These are phyloP conservation scores for Coriaria nepalensis DNA, from an alignment of 306 rosid genomes.

Conservation along the genomic window DNA sequence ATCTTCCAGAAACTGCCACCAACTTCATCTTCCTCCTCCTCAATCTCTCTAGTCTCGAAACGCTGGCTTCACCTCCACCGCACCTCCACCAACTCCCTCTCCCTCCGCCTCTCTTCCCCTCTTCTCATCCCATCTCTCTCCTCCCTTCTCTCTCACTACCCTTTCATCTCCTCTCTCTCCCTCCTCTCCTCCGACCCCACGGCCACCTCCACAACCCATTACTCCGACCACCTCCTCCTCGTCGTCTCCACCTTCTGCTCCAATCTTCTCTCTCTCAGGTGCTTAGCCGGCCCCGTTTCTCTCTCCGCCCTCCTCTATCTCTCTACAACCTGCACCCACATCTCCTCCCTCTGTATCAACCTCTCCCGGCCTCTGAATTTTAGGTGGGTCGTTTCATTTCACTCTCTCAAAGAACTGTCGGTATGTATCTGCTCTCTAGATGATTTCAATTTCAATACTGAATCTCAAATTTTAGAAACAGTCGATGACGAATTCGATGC, in stretches of 20 bases:
- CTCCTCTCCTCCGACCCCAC: slow-evolving; percentile 22
- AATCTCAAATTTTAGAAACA: slow-evolving; percentile 16
- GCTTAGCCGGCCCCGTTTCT: slow-evolving; percentile 41
- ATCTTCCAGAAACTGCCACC: slow-evolving; percentile 52
- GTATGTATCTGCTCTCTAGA: slow-evolving; percentile 19
- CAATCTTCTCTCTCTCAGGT: slow-evolving; percentile 34
- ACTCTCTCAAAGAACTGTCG: slow-evolving; percentile 37
- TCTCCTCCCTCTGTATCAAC: slow-evolving; percentile 41
- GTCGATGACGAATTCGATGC: slow-evolving; percentile 14
- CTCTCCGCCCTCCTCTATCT: slow-evolving; percentile 47
- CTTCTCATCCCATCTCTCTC: slow-evolving; percentile 25
- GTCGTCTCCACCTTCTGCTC: slow-evolving; percentile 25
- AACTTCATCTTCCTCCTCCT: slow-evolving; percentile 26
- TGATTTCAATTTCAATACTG: slow-evolving; percentile 8
- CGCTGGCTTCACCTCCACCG: slow-evolving; percentile 84
- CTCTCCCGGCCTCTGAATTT: slow-evolving; percentile 51
- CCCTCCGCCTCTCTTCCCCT: slow-evolving; percentile 37
- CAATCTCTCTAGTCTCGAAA: slow-evolving; percentile 59
- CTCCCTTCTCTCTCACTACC: slow-evolving; percentile 44
- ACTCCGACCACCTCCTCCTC: slow-evolving; percentile 27
- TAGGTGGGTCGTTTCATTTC: slow-evolving; percentile 41
- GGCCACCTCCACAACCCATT: slow-evolving; percentile 3
- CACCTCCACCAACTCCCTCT: slow-evolving; percentile 45
- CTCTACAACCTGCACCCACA: slow-evolving; percentile 31
- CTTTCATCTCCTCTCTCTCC: slow-evolving; percentile 50